Base-by-base conservation (phyloP, 768 basidiomycete species). In the Terana coerulea region DNA sequence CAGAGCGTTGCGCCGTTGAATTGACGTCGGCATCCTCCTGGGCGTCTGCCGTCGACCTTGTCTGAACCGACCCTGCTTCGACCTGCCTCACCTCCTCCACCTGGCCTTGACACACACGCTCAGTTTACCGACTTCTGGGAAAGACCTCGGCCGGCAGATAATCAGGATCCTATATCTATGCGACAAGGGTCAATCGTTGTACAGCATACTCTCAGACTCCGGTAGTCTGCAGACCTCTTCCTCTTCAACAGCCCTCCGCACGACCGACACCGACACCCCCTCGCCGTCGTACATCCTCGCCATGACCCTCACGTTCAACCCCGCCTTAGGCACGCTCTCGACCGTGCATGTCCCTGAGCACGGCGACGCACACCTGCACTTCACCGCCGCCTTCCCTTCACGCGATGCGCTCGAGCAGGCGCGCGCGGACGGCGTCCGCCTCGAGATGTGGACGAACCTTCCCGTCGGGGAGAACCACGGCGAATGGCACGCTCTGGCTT, bases 371-470 rank as follows among this genome's bases (percentile, higher is more conserved):
- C 46, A 51, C 33, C 19, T 64, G n/a, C 33, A 53, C 40, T 66
- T 66, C 59, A 56, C 43, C 26, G 63, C 61, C n/a, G 43, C 56
- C 14, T 66, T 63, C 40, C 46, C 53, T 26, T 58, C 58, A 21
- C 59, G 39, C 47, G 59, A 53, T 17, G 48, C 53, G 15, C 49
- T 53, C 46, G 57, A 53, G 28, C 55, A 60, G 24, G 61, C 63
- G n/a, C 48, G 47, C 17, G 8, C 43, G 28, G 59, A 62, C 24
- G 59, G 59, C 22, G 35, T 57, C 29, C 51, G 57, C 34, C 51
- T 67, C 40, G 64, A 67, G 52, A 54, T 67, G 47, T 67, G 66
- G 66, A 61, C 64, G 15, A 57, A 67, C 55, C 34, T 67, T 11
- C 61, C 64, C 5, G 46, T 46, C n/a, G 58, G 59, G 28, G 45